These are phyloP conservation scores for Prunus kanzakura DNA, from an alignment of 306 rosid species.

Conservation along the genomic window DNA sequence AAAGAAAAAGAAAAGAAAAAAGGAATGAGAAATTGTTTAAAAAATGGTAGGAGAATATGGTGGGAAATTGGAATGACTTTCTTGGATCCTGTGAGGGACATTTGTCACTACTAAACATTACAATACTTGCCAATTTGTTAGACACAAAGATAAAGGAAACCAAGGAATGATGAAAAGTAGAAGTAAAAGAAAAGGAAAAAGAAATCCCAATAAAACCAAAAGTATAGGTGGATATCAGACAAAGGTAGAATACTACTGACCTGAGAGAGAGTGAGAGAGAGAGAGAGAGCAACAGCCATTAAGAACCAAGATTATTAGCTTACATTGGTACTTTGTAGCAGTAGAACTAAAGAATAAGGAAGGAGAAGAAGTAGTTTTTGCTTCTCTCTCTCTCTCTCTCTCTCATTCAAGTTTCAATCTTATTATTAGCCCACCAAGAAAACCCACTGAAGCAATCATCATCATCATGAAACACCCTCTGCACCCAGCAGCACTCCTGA, in stretches of 20 bases:
- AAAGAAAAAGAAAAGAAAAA: neutral
- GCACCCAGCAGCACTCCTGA: conserved; percentile 91
- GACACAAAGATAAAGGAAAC: conserved; percentile 65
- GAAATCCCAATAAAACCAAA: conserved; percentile 62
- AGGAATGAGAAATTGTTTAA: neutral
- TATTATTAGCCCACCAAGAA: conserved; percentile 59
- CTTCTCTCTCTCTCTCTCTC: neutral
- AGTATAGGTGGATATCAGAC: conserved; percentile 68
- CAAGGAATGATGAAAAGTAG: conserved; percentile 99
- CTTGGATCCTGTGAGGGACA: conserved; percentile 94
- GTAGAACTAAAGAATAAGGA: neutral
- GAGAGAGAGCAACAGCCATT: neutral
- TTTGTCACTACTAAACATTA: conserved; percentile 34
- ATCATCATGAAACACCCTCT: conserved; percentile 88
- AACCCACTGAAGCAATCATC: conserved; percentile 64
- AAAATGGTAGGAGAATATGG: conserved; percentile 38
- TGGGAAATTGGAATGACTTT: conserved; percentile 77
- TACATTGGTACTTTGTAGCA: neutral
- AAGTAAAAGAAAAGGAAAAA: conserved; percentile 51
- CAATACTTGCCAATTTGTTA: conserved; percentile 49
- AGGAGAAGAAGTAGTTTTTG: conserved; percentile 19
- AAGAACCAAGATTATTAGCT: neutral
- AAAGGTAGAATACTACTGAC: conserved; percentile 55
- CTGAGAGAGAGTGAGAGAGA: conserved; percentile 20
- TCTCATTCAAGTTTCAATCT: conserved; percentile 11